Evolutionary conservation across 768 basidiomycete species (phyloP).

Genomic region (Lentinula detonsa): DNA sequence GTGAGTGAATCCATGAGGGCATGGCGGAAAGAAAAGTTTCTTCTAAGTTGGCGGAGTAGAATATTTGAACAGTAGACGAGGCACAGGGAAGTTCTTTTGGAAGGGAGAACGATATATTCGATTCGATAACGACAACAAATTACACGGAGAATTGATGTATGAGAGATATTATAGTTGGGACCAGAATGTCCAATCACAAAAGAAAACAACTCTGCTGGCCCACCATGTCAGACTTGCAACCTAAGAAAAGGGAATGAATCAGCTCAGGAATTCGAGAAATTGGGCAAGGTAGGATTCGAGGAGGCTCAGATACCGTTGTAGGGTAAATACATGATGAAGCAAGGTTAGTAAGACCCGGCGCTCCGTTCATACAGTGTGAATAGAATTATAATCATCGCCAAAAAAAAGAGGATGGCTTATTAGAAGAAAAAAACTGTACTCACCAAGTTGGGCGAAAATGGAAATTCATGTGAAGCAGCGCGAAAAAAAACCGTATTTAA

Average conservation of each 20-base stretch:
- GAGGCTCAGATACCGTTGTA: constrained; percentile 85
- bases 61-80: not conserved
- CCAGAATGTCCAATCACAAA: not conserved
- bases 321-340: constrained; percentile 47
- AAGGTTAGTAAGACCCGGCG: constrained; percentile 28
- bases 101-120: not conserved
- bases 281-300: constrained; percentile 9
- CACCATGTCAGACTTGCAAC: not conserved
- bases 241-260: constrained; percentile 1
- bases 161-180: not conserved
- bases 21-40: not conserved
- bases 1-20: not conserved
- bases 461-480: not conserved
- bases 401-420: constrained; percentile 3
- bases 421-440: not conserved
- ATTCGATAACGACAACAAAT: not conserved
- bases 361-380: constrained; percentile 72
- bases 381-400: constrained; percentile 50
- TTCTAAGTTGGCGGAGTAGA: not conserved
- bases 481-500: not conserved
- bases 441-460: not conserved
- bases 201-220: not conserved
- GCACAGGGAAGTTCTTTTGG: not conserved
- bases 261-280: constrained; percentile 9
- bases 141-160: not conserved